Evolutionary conservation across 768 basidiomycete species (phyloP).

Genomic region (Pulveroboletus frians): DNA sequence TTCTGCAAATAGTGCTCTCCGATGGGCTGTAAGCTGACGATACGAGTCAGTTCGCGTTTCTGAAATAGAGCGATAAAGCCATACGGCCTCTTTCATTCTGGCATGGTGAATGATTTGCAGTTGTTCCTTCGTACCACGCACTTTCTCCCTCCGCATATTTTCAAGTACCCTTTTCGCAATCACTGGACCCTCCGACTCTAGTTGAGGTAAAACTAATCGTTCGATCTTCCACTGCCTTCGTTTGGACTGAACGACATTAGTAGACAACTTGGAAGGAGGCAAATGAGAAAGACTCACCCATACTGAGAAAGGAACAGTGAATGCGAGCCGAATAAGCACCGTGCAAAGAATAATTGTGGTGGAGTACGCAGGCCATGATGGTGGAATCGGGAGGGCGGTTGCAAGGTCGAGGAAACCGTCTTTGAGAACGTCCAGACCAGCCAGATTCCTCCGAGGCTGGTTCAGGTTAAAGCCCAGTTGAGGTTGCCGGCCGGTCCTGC

Average conservation of each 20-base stretch:
- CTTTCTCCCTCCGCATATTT: conserved; percentile 52
- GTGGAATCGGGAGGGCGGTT: conserved; percentile 65
- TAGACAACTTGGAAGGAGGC: conserved; percentile 3
- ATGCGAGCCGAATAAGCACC: conserved; percentile 49
- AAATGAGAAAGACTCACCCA: conserved; percentile 48
- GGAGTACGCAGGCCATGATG: conserved; percentile 64
- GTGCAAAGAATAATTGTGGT: conserved; percentile 71
- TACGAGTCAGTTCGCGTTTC: conserved; percentile 1
- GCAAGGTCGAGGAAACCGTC: conserved; percentile 76
- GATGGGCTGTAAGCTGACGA: conserved; percentile 46
- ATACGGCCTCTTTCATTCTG: conserved; percentile 46
- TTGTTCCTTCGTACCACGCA: conserved; percentile 50
- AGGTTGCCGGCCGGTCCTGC: conserved; percentile 4
- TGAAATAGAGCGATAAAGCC: background rate
- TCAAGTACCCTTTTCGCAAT: conserved; percentile 32
- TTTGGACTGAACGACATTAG: conserved; percentile 45
- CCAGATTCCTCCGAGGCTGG: conserved; percentile 19
- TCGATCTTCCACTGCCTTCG: conserved; percentile 55
- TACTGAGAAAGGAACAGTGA: conserved; percentile 65
- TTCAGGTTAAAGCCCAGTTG: background rate
- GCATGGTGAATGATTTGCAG: conserved; percentile 45
- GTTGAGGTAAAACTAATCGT: conserved; percentile 53
- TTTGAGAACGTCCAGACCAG: conserved; percentile 34
- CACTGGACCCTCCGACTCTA: conserved; percentile 44
- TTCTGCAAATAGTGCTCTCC: conserved; percentile 55